Percentiles rank a stretch among this genome's conserved stretches.
These are phyloP conservation scores for Alloteropsis semialata DNA, from an alignment of 176 grass and related monocot species.

Conservation along the genomic window DNA sequence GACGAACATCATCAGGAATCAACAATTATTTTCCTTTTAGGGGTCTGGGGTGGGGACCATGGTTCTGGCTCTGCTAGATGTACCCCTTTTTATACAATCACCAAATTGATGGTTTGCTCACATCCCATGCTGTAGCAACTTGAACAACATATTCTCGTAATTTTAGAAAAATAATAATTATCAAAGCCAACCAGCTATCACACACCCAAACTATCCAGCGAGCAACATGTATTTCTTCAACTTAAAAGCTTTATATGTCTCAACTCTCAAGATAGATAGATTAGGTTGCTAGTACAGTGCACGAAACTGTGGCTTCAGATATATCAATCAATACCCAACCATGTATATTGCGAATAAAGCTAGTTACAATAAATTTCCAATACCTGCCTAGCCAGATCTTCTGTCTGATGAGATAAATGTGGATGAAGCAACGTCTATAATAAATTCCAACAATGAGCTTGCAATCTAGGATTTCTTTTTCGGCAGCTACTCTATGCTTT, in stretches of 20 bases:
- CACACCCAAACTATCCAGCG: neutral
- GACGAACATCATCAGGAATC: neutral
- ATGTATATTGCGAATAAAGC: neutral
- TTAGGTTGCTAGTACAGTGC: constrained; percentile 1
- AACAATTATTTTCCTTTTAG: neutral
- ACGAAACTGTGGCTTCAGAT: constrained; percentile 3
- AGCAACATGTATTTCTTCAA: neutral
- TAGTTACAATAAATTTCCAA: neutral
- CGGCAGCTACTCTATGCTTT: constrained; percentile 26
- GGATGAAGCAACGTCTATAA: constrained; percentile 38
- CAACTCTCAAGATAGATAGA: constrained; percentile 29
- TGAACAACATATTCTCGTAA: neutral
- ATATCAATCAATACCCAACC: constrained; percentile 3
- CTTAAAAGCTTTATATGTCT: constrained; percentile 13
- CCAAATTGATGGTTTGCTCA: constrained; percentile 8
- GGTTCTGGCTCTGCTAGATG: constrained; percentile 20
- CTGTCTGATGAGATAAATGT: constrained; percentile 28
- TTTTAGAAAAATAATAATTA: constrained; percentile 20
- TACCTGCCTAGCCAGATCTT: neutral
- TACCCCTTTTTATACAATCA: neutral
- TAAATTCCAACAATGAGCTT: constrained; percentile 30
- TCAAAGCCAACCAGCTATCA: neutral
- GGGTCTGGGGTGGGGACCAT: constrained; percentile 14
- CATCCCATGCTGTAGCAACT: constrained; percentile 4
- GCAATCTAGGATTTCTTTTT: constrained; percentile 24